Evolutionary conservation across 345 rosid species (phyloP), one percentile per base, ranked within the genome.

Genomic region (Kandelia obovata): DNA sequence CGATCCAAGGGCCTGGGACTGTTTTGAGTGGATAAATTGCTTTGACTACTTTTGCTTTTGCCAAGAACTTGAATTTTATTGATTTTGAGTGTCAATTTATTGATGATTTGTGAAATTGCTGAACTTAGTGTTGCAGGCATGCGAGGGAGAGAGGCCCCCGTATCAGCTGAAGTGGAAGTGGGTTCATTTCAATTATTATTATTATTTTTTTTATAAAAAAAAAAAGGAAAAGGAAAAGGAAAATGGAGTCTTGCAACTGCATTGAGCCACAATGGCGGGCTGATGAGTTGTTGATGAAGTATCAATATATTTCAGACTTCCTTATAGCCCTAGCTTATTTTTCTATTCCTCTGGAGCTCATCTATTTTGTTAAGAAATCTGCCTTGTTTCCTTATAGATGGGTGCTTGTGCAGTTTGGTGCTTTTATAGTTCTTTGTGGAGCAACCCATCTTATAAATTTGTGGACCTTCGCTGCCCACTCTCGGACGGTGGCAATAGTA

Each of bases 381-480:
- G 82, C 96, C 0, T 88, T 92, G 23, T 92, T 96, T 63, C 98
- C 99, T 5, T 96, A 96, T 70, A 75, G 90, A 83, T 96, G 99
- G 98, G 99, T 96, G 27, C 98, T 96, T 56, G 98, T 96, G 63
- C 99, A 96, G 83, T 96, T 96, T 51, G 99, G 99, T 57, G 98
- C 98, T 71, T 96, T 96, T 77, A 96, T 96, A 30, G 99, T 96
- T 65, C 86, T 96, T 25, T 96, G 99, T 55, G 99, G 99, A 17
- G 98, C 98, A 1, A 92, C 99, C 0, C 99, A 96, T 77, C 91
- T 96, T 59, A 96, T 96, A 67, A 96, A 72, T 84, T 69, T 92
- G 25, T 96, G 99, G 98, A 92, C 99, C 37, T 96, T 90, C 70
- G 61, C 67, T 2, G 71, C 85, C 6, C 96, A 90, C 76, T 53